Conservation (phyloP, 2,329 filamentous ascomycete species). For the Claviceps sp. region DNA sequence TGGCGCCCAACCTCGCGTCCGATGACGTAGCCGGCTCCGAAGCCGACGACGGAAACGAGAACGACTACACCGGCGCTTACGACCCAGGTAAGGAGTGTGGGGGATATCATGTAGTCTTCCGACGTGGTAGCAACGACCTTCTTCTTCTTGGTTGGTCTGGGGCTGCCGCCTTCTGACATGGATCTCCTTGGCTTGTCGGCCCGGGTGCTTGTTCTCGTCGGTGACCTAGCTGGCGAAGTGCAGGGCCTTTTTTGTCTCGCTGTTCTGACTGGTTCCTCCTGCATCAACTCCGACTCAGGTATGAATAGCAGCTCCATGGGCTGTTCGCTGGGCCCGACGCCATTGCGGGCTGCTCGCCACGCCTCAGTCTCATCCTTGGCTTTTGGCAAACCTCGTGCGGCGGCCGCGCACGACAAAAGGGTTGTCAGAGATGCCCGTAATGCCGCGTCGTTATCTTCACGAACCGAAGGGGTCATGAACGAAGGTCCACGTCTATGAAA, state of each 20-base stretch:
- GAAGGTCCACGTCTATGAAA: slow-evolving; percentile 37
- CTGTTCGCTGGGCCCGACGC: slow-evolving; percentile 33
- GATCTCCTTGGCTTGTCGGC: slow-evolving; percentile 38
- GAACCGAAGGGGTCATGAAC: slow-evolving; percentile 60
- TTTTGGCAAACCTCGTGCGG: slow-evolving; percentile 71
- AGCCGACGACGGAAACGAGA: slow-evolving; percentile 53
- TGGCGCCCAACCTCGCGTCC: slow-evolving; percentile 52
- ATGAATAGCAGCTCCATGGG: slow-evolving; percentile 47
- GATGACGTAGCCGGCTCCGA: slow-evolving; percentile 55
- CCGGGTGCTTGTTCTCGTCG: slow-evolving; percentile 12
- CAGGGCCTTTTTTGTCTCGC: slow-evolving; percentile 12
- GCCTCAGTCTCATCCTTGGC: slow-evolving; percentile 32
- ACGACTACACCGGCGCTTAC: slow-evolving; percentile 55
- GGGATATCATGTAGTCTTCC: slow-evolving; percentile 35
- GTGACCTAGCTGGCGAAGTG: slow-evolving; percentile 17
- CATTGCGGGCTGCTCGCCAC: slow-evolving; percentile 19
- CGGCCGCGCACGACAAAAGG: slow-evolving; percentile 84
- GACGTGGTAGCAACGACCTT: slow-evolving; percentile 28
- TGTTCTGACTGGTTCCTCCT: slow-evolving; percentile 14
- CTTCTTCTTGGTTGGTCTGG: slow-evolving; percentile 46
- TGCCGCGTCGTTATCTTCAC: slow-evolving; percentile 84
- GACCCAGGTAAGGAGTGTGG: slow-evolving; percentile 50
- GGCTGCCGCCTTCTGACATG: slow-evolving; percentile 24
- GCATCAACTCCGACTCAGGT: slow-evolving; percentile 45
- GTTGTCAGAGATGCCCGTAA: slow-evolving; percentile 89